Conservation (phyloP, 805 yeast genomes). For the Tetrapisispora phaffii region DNA sequence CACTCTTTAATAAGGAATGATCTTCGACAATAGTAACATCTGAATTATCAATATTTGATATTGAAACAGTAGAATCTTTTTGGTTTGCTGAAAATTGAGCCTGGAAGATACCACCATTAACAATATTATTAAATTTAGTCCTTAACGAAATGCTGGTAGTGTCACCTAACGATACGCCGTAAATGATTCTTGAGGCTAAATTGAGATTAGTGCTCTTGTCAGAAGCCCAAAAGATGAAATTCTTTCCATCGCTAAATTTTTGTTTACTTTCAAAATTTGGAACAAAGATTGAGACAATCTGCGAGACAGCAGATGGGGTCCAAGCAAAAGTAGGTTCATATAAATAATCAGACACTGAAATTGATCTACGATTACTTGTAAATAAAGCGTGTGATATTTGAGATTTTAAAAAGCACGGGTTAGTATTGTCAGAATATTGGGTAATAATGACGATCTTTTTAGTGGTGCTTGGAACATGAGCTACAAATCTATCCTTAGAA, state of each 20-base stretch:
- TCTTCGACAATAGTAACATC: constrained; percentile 58
- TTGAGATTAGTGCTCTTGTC: constrained; percentile 50
- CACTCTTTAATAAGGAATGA: constrained; percentile 40
- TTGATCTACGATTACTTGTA: constrained; percentile 28
- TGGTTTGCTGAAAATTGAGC: constrained; percentile 43
- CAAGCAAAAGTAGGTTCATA: constrained; percentile 45
- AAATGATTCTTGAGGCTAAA: constrained; percentile 57
- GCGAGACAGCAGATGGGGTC: constrained; percentile 45
- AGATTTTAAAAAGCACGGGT: constrained; percentile 44
- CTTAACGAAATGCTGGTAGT: constrained; percentile 43
- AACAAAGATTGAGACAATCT: constrained; percentile 38
- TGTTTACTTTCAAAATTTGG: constrained; percentile 8
- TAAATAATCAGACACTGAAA: constrained; percentile 43
- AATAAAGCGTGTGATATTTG: constrained; percentile 69
- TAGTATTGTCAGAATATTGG: constrained; percentile 35
- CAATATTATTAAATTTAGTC: constrained; percentile 60
- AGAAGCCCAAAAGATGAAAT: constrained; percentile 51
- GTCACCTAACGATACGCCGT: constrained; percentile 56
- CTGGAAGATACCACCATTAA: constrained; percentile 67
- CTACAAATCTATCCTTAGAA: constrained; percentile 49
- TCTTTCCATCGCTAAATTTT: constrained; percentile 21
- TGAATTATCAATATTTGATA: constrained; percentile 42
- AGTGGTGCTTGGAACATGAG: constrained; percentile 47
- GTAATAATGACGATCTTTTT: constrained; percentile 59
- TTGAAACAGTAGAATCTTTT: constrained; percentile 13